Conservation (phyloP, 805 yeast genomes). For the Wickerhamomyces bisporus region DNA sequence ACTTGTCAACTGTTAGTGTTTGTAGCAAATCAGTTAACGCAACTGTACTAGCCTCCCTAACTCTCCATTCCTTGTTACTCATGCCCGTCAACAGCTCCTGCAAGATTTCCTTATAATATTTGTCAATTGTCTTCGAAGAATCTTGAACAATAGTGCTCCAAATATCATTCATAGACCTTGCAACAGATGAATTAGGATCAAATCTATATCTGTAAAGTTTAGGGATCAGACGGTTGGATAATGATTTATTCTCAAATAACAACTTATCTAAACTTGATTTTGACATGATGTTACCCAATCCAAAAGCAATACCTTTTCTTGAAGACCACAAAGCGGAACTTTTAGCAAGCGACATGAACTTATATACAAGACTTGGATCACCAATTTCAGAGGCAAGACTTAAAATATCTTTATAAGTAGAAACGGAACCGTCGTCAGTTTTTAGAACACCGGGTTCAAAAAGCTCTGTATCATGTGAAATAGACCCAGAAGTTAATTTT, state of each 20-base stretch:
- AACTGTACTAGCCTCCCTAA: slow-evolving; percentile 77
- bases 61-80: slow-evolving; percentile 88
- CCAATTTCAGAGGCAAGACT: slow-evolving; percentile 91
- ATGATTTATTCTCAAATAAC: slow-evolving; percentile 44
- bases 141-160: slow-evolving; percentile 70
- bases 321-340: slow-evolving; percentile 89
- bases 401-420: slow-evolving; percentile 87
- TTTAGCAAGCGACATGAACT: slow-evolving; percentile 88
- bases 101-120: slow-evolving; percentile 54
- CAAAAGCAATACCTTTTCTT: slow-evolving; percentile 90
- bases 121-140: slow-evolving; percentile 46
- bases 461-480: slow-evolving; percentile 74
- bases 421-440: slow-evolving; percentile 80
- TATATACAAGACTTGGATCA: slow-evolving; percentile 89
- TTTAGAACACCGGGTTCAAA: slow-evolving; percentile 79
- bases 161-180: slow-evolving; percentile 80
- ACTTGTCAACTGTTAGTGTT: slow-evolving; percentile 45
- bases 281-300: slow-evolving; percentile 79
- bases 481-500: slow-evolving; percentile 54
- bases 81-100: slow-evolving; percentile 60
- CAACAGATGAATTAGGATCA: slow-evolving; percentile 76
- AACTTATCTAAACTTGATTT: slow-evolving; percentile 67
- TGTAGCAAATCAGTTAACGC: slow-evolving; percentile 70
- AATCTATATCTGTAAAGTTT: slow-evolving; percentile 77
- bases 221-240: slow-evolving; percentile 66